Evolutionary conservation across 1,139 yeast genomes (phyloP).

Genomic region (Yamadazyma trypodendri): DNA sequence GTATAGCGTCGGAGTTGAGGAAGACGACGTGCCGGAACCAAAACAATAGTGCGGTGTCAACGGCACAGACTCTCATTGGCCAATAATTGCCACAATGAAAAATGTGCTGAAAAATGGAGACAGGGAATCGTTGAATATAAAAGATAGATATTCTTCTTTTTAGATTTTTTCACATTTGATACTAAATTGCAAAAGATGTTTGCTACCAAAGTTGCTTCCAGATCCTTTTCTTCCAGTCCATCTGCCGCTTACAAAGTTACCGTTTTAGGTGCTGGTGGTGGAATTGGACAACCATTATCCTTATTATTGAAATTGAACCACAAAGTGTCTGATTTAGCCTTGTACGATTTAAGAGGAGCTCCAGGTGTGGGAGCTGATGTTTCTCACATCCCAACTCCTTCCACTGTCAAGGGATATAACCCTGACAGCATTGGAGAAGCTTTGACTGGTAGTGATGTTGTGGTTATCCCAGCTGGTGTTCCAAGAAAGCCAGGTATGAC

Average conservation of each 20-base stretch:
- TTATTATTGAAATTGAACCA: conserved; percentile 71
- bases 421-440: conserved; percentile 65
- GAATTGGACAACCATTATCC: conserved; percentile 93
- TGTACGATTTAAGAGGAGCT: conserved; percentile 86
- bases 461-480: conserved; percentile 93
- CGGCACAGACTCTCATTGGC: conserved; percentile 1
- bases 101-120: conserved; percentile 2
- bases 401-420: conserved; percentile 65
- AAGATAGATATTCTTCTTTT: conserved; percentile 12
- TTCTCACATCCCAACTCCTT: conserved; percentile 83
- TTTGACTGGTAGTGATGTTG: conserved; percentile 68
- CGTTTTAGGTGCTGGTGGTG: conserved; percentile 81
- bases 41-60: neutral
- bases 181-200: conserved; percentile 30
- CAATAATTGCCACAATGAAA: conserved; percentile 1
- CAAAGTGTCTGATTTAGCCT: conserved; percentile 61
- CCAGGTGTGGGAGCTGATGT: conserved; percentile 94
- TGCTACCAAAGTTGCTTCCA: conserved; percentile 48
- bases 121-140: neutral
- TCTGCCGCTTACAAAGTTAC: conserved; percentile 69
- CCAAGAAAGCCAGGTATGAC: conserved; percentile 99
- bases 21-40: conserved; percentile 1
- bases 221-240: conserved; percentile 65
- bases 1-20: neutral
- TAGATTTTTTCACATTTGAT: conserved; percentile 1